These are phyloP conservation scores for Penicillium cosmopolitanum DNA, from an alignment of 495 filamentous ascomycete species.

Conservation along the genomic window DNA sequence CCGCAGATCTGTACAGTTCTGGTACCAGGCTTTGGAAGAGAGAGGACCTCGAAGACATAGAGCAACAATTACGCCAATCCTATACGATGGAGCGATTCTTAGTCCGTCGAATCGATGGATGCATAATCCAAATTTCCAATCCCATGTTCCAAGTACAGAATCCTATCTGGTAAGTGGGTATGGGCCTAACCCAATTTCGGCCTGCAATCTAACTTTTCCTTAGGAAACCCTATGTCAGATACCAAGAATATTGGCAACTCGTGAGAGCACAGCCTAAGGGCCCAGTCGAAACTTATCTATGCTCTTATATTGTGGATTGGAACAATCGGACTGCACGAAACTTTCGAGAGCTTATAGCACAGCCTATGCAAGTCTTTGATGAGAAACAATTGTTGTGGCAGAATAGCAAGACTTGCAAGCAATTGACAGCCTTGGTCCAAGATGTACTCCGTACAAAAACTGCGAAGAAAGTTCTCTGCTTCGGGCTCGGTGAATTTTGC, in stretches of 20 bases:
- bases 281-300: constrained; percentile 37
- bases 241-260: constrained; percentile 38
- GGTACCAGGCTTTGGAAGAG: constrained; percentile 42
- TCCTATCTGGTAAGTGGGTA: constrained; percentile 42
- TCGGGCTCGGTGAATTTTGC: constrained; percentile 42
- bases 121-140: constrained; percentile 38
- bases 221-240: constrained; percentile 38
- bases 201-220: constrained; percentile 27
- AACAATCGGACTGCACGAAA: constrained; percentile 36
- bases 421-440: constrained; percentile 30
- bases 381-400: constrained; percentile 34
- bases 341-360: constrained; percentile 36
- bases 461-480: constrained; percentile 44
- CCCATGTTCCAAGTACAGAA: constrained; percentile 43
- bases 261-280: constrained; percentile 32
- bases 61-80: constrained; percentile 40
- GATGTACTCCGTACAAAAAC: constrained; percentile 30
- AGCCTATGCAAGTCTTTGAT: constrained; percentile 38
- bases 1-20: constrained; percentile 40
- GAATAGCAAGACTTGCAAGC: constrained; percentile 34
- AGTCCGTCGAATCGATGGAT: constrained; percentile 41
- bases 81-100: constrained; percentile 35
- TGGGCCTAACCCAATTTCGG: constrained; percentile 25
- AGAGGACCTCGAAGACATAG: constrained; percentile 41
- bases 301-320: constrained; percentile 44